Conservation (phyloP, 768 basidiomycete genomes). For the Sarcomyxa edulis region DNA sequence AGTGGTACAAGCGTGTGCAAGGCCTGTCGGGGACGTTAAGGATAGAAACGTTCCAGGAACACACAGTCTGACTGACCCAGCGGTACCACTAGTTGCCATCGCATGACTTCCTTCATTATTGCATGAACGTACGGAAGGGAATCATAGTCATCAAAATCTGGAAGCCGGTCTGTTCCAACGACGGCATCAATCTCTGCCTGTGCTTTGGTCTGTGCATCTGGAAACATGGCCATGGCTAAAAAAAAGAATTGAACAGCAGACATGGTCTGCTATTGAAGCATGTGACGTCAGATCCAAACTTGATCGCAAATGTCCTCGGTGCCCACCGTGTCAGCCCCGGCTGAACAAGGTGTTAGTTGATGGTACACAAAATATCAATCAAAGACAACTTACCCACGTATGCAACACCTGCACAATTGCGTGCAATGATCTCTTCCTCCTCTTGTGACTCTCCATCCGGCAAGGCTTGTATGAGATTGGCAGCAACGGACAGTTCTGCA, state of each 20-base stretch:
- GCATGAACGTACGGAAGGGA: slow-evolving; percentile 31
- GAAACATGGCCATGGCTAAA: slow-evolving; percentile 31
- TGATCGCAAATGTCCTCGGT: too few species aligned
- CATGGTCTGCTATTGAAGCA: too few species aligned
- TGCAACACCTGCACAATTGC: slow-evolving; percentile 2
- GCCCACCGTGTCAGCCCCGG: slow-evolving; percentile 9
- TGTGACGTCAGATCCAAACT: too few species aligned
- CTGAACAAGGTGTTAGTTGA: not conserved
- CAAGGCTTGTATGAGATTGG: too few species aligned
- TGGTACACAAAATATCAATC: not conserved
- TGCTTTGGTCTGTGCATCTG: slow-evolving; percentile 30
- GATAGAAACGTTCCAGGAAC: too few species aligned
- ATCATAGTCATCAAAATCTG: slow-evolving; percentile 29
- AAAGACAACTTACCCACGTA: not conserved
- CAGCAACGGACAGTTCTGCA: too few species aligned
- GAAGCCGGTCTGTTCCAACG: slow-evolving; percentile 29
- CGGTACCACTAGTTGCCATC: slow-evolving; percentile 30
- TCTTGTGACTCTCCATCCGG: not conserved
- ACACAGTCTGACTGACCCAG: too few species aligned
- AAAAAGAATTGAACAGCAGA: slow-evolving; percentile 28
- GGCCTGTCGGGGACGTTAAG: too few species aligned
- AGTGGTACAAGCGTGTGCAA: too few species aligned
- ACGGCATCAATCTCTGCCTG: slow-evolving; percentile 34
- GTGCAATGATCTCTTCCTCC: slow-evolving; percentile 1
- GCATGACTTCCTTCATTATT: slow-evolving; percentile 29